Evolutionary conservation across 2,329 filamentous ascomycete genomes (phyloP), one percentile per base, ranked within the genome.

Genomic region (Aspergillus pseudonomiae): DNA sequence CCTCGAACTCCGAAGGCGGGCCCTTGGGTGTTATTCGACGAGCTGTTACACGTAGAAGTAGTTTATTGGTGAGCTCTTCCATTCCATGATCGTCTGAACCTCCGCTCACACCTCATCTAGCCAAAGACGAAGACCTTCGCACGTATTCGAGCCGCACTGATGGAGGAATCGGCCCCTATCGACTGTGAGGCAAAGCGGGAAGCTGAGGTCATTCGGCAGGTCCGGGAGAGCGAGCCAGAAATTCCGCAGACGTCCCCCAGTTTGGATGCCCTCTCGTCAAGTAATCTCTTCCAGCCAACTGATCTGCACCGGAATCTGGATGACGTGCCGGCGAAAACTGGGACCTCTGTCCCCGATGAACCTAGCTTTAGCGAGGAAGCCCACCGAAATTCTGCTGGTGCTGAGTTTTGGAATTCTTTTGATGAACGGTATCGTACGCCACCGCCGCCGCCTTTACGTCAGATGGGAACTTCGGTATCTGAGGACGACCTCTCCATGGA

Each of bases 101-200:
- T 26, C 56, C 12, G 57, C 63, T 60, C 30, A 68, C 57, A 6
- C 30, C 14, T 24, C 12, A 3, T 59, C 4, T 69, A 96, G 92
- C 95, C 96, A 14, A 99, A 98, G 83, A 95, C 94, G 0, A 96
- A 97, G 80, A 93, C 91, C 0, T 99, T 99, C 77, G 93, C 94
- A 6, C 90, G 95, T 12, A 97, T 99, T 68, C 89, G 92, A 65
- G 95, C 94, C 10, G 93, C 93, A 4, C 84, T 99, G 0, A 85
- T 92, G 62, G 95, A 99, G 79, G 95, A 99, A 80, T 86, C 88
- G 19, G 88, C 93, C 0, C 95, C 95, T 0, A 84, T 96, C 11
- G 95, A 99, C 71, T 90, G 91, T 48, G 95, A 99, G 77, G 89
- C 93, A 62, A 89, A 91, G 59, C 90, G 93, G 45, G 95, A 99